Conservation (phyloP, 2,329 filamentous ascomycete genomes). For the Cyphellophora europaea region DNA sequence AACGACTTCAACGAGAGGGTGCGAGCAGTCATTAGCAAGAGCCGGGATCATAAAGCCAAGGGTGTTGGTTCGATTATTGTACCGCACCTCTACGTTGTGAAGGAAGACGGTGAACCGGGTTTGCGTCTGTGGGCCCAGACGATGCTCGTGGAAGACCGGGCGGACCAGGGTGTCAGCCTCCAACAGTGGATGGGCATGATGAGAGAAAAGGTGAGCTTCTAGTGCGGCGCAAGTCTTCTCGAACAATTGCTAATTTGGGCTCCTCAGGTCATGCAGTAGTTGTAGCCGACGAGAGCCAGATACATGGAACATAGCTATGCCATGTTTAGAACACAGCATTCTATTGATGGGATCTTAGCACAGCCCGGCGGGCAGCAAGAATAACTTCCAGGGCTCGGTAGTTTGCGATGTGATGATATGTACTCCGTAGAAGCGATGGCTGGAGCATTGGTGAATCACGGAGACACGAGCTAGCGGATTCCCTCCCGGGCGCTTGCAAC, state of each 20-base stretch:
- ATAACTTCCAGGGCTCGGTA: too few relatives aligned
- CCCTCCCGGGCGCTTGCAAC: too few relatives aligned
- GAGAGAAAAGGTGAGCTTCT: conserved; percentile 74
- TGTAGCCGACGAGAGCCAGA: too few relatives aligned
- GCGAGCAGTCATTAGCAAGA: conserved; percentile 84
- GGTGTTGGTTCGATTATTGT: conserved; percentile 89
- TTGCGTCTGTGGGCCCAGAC: conserved; percentile 96
- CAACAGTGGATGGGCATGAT: conserved; percentile 87
- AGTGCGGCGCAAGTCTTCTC: conserved; percentile 1
- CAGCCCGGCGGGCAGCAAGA: too few relatives aligned
- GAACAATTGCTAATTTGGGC: not conserved
- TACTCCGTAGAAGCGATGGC: too few relatives aligned
- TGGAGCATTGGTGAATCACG: too few relatives aligned
- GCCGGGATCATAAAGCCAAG: conserved; percentile 72
- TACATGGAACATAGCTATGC: too few relatives aligned
- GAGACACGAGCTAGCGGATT: too few relatives aligned
- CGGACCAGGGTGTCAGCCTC: conserved; percentile 86
- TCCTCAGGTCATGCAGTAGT: conserved; percentile 15
- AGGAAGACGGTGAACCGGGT: conserved; percentile 91
- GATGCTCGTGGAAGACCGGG: conserved; percentile 84
- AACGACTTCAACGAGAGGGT: conserved; percentile 96
- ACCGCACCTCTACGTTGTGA: conserved; percentile 84
- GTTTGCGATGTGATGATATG: too few relatives aligned
- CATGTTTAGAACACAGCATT: too few relatives aligned
- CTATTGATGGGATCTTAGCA: too few relatives aligned